Percentiles rank a stretch among this genome's conserved stretches.
Conservation (phyloP, 148 eudicot species). For the Vaccinium darrowii region DNA sequence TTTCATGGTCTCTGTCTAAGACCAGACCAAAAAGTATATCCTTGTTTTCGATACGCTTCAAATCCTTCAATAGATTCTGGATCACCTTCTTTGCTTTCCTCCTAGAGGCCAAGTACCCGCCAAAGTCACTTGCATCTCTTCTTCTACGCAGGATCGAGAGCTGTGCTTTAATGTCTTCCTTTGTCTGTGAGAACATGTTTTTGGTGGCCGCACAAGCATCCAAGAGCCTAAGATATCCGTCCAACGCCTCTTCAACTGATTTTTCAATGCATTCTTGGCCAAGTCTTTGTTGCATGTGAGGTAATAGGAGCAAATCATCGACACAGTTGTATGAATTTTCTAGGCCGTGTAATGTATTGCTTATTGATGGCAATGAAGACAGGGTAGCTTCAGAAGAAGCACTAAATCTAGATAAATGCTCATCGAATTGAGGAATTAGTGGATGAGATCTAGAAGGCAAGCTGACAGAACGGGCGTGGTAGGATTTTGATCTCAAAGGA, state of each 20-base stretch:
- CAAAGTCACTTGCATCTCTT: slow-evolving; percentile 12
- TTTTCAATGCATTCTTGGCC: slow-evolving; percentile 16
- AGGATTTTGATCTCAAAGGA: slow-evolving; percentile 20
- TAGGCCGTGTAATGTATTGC: slow-evolving; percentile 22
- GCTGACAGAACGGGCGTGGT: slow-evolving; percentile 32
- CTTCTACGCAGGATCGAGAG: slow-evolving; percentile 23
- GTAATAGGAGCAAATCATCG: slow-evolving; percentile 13
- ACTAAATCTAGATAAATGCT: slow-evolving; percentile 31
- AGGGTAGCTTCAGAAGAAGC: slow-evolving; percentile 31
- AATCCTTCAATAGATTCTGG: slow-evolving; percentile 11
- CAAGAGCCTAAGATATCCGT: slow-evolving; percentile 26
- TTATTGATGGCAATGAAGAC: slow-evolving; percentile 36
- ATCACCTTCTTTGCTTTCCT: slow-evolving; percentile 17
- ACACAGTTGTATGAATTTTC: slow-evolving; percentile 24
- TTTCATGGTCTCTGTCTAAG: slow-evolving; percentile 12
- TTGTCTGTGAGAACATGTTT: slow-evolving; percentile 24
- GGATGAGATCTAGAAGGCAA: slow-evolving; percentile 31
- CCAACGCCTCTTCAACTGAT: slow-evolving; percentile 28
- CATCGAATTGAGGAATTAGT: slow-evolving; percentile 23
- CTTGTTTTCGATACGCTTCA: slow-evolving; percentile 1
- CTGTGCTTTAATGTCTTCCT: slow-evolving; percentile 19
- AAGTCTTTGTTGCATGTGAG: slow-evolving; percentile 22
- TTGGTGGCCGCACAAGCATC: slow-evolving; percentile 24
- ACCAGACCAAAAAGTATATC: background rate
- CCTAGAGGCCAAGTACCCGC: slow-evolving; percentile 17